Conservation (phyloP, 805 yeast species). For the Kodamaea hsintzibuensis region DNA sequence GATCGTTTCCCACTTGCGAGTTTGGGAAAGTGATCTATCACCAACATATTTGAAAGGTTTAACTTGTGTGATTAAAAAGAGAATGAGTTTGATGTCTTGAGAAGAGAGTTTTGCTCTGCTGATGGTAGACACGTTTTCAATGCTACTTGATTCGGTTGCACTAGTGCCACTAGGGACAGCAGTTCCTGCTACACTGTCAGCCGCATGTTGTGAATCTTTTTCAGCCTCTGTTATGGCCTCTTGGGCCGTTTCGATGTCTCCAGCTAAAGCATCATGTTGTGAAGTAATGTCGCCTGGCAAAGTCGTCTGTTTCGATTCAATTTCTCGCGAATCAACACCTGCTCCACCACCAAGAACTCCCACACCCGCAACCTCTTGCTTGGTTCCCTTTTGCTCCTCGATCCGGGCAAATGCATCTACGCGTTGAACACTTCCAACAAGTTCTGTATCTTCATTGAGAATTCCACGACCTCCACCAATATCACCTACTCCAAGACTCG, state of each 20-base stretch:
- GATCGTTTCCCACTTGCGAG: constrained; percentile 37
- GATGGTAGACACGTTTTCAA: constrained; percentile 11
- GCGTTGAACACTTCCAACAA: neutral
- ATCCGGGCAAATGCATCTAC: neutral
- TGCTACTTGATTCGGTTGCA: constrained; percentile 6
- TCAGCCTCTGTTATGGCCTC: neutral
- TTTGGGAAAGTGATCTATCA: constrained; percentile 32
- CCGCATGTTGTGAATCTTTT: neutral
- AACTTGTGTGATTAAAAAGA: constrained; percentile 29
- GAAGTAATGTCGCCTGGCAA: neutral
- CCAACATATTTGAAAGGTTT: constrained; percentile 42
- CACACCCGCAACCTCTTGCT: neutral
- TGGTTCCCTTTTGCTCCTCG: neutral
- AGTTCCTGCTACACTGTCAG: neutral
- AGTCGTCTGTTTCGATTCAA: neutral
- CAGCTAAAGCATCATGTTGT: neutral
- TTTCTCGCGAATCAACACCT: neutral
- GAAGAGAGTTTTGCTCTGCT: constrained; percentile 23
- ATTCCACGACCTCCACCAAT: neutral
- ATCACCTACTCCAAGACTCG: neutral
- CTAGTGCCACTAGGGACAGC: neutral
- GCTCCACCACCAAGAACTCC: neutral
- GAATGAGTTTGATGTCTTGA: constrained; percentile 30
- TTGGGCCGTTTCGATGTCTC: neutral
- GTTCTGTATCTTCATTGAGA: neutral